Conservation (phyloP, 306 rosid species). For the Quillaja saponaria region DNA sequence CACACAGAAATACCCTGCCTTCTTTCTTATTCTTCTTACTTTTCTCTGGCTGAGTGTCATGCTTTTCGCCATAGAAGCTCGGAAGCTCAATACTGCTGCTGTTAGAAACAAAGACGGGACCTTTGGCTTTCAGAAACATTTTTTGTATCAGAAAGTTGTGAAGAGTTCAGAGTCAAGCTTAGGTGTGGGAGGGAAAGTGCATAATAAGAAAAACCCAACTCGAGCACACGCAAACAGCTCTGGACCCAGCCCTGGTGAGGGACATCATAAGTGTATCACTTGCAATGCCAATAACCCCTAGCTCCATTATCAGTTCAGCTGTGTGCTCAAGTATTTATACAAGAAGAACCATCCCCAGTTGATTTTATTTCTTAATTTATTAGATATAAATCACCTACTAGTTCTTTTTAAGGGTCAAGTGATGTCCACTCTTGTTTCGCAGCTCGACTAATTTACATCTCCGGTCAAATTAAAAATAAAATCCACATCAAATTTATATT, state of each 20-base stretch:
- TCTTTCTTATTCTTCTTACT: slow-evolving; percentile 25
- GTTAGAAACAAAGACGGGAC: neutral
- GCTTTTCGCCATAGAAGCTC: slow-evolving; percentile 35
- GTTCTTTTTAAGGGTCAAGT: no score
- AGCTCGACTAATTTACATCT: no score
- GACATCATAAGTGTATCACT: slow-evolving; percentile 18
- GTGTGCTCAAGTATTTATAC: no score
- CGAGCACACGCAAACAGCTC: neutral
- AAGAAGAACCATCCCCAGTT: no score
- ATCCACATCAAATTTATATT: no score
- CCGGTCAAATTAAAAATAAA: no score
- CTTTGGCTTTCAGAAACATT: slow-evolving; percentile 17
- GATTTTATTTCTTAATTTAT: no score
- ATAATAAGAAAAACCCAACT: neutral
- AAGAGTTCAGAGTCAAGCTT: slow-evolving; percentile 16
- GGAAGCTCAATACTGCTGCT: slow-evolving; percentile 32
- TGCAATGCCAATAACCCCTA: neutral
- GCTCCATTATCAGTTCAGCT: slow-evolving; percentile 11
- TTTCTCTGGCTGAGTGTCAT: slow-evolving; percentile 22
- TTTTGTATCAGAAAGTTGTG: slow-evolving; percentile 13
- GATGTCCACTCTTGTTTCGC: no score
- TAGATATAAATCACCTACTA: no score
- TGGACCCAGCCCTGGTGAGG: slow-evolving; percentile 54
- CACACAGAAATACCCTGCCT: slow-evolving; percentile 27
- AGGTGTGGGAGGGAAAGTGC: slow-evolving; percentile 7